Conservation (phyloP, 768 basidiomycete genomes). For the Panaeolus cyanescens region DNA sequence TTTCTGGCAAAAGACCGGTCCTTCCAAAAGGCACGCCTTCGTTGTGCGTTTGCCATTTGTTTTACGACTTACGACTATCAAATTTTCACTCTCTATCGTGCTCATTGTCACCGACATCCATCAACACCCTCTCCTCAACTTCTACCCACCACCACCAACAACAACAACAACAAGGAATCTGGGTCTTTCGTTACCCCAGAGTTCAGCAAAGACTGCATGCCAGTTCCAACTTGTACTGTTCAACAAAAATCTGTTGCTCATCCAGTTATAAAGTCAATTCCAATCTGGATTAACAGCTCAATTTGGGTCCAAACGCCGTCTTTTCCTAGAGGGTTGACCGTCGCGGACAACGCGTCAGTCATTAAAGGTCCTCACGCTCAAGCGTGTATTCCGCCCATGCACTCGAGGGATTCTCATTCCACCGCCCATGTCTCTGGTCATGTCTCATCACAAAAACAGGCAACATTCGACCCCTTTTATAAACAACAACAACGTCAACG, state of each 20-base stretch:
- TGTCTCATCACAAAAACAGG: slow-evolving; percentile 16
- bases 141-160: not conserved
- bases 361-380: slow-evolving; percentile 87
- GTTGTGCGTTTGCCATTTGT: slow-evolving; percentile 80
- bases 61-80: slow-evolving; percentile 73
- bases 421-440: slow-evolving; percentile 15
- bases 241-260: slow-evolving; percentile 60
- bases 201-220: slow-evolving; percentile 53
- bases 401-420: slow-evolving; percentile 26
- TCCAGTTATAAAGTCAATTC: slow-evolving; percentile 60
- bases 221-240: slow-evolving; percentile 74
- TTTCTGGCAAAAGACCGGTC: slow-evolving; percentile 31
- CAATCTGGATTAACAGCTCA: slow-evolving; percentile 30
- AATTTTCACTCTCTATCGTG: slow-evolving; percentile 42
- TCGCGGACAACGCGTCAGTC: slow-evolving; percentile 75
- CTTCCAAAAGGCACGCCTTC: slow-evolving; percentile 88
- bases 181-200: not conserved
- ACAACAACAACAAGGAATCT: not conserved
- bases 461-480: slow-evolving; percentile 28
- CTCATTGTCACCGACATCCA: not conserved
- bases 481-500: slow-evolving; percentile 19
- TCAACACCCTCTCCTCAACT: not conserved
- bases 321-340: slow-evolving; percentile 77
- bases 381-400: slow-evolving; percentile 82
- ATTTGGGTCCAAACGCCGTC: slow-evolving; percentile 35